These are phyloP conservation scores for Nemania bipapillata DNA, from an alignment of 2,329 filamentous ascomycete genomes.

Conservation along the genomic window DNA sequence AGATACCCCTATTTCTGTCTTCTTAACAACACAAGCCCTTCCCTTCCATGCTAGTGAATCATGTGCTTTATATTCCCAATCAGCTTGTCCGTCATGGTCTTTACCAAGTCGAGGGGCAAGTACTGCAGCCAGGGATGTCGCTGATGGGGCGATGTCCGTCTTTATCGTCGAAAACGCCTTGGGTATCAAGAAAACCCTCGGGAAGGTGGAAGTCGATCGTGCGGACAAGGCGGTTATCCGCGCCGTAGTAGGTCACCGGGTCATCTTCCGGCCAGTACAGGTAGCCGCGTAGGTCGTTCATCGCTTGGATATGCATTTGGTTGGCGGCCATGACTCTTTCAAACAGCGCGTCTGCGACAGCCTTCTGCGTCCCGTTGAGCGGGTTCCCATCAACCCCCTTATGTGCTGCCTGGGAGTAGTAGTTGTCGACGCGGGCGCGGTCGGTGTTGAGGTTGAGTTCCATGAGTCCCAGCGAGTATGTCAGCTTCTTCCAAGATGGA, in stretches of 20 bases:
- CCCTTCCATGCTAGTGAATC: neutral
- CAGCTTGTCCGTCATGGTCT: neutral
- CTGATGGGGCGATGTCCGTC: conserved; percentile 15
- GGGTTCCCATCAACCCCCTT: conserved; percentile 30
- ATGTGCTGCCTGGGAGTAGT: conserved; percentile 14
- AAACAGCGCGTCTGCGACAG: conserved; percentile 17
- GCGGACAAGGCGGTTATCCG: neutral
- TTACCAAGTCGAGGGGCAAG: conserved; percentile 30
- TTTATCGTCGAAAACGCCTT: conserved; percentile 32
- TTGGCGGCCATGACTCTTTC: conserved; percentile 29
- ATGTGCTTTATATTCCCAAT: neutral
- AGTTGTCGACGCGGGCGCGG: conserved; percentile 23
- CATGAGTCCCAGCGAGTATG: conserved; percentile 25
- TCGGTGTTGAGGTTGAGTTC: conserved; percentile 33
- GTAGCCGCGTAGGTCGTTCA: conserved; percentile 33
- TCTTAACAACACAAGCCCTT: too few relatives aligned
- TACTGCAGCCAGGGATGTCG: conserved; percentile 30
- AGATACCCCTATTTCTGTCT: too few relatives aligned
- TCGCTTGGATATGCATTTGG: conserved; percentile 29
- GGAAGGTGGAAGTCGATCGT: conserved; percentile 28
- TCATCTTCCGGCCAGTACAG: conserved; percentile 31
- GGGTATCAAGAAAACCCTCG: conserved; percentile 31
- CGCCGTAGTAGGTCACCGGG: conserved; percentile 32
- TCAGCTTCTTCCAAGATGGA: conserved; percentile 20
- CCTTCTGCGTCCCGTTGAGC: conserved; percentile 27